Percentiles rank a stretch among this genome's conserved stretches.
Evolutionary conservation across 2,329 filamentous ascomycete genomes (phyloP).

Genomic region (Plenodomus biglobosus): DNA sequence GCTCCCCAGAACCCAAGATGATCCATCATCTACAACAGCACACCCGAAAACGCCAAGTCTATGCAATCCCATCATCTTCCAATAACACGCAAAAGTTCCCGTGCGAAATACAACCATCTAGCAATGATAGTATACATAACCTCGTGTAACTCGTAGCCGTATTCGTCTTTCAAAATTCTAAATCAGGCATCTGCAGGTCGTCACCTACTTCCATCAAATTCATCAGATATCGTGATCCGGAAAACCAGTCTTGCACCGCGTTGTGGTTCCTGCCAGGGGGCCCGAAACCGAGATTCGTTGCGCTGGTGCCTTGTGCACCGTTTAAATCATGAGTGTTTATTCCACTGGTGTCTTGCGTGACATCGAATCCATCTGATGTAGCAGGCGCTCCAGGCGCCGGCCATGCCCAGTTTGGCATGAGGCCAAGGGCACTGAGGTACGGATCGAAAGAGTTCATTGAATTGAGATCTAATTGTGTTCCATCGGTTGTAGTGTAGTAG

Average conservation of each 20-base stretch:
- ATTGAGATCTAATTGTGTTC: slow-evolving; percentile 22
- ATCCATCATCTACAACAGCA: no score
- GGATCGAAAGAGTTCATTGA: slow-evolving; percentile 57
- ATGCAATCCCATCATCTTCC: no score
- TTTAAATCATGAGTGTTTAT: slow-evolving; percentile 10
- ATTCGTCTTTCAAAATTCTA: slow-evolving; percentile 10
- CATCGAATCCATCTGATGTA: not conserved
- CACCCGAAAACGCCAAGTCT: no score
- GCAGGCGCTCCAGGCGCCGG: slow-evolving; percentile 18
- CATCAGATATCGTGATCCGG: slow-evolving; percentile 66
- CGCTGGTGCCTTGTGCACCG: not conserved
- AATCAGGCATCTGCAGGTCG: slow-evolving; percentile 48
- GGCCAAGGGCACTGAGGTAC: slow-evolving; percentile 64
- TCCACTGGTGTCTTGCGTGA: slow-evolving; percentile 1
- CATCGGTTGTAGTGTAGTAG: slow-evolving; percentile 17
- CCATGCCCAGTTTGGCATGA: slow-evolving; percentile 52
- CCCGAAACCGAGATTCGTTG: slow-evolving; percentile 10
- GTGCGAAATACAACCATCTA: no score
- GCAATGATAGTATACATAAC: no score
- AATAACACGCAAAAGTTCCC: no score
- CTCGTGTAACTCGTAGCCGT: no score
- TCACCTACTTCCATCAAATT: slow-evolving; percentile 60
- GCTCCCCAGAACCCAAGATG: no score
- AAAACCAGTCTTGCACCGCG: slow-evolving; percentile 64
- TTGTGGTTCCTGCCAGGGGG: slow-evolving; percentile 43